Evolutionary conservation across 1,139 yeast genomes (phyloP).

Genomic region (Nakaseomyces delphensis): DNA sequence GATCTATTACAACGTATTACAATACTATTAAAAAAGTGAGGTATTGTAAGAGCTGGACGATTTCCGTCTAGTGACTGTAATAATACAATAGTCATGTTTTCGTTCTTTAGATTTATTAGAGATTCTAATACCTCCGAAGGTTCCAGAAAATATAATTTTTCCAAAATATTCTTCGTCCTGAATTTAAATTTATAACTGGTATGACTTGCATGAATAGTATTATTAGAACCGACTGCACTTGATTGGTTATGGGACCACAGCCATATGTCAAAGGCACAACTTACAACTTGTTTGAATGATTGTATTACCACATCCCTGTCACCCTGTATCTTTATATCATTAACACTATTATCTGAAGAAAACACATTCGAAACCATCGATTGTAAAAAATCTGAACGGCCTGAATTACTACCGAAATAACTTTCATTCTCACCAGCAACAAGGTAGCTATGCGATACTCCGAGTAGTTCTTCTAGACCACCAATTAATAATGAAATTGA

Average conservation of each 20-base stretch:
- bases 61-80: constrained; percentile 76
- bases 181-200: constrained; percentile 63
- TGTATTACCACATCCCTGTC: constrained; percentile 48
- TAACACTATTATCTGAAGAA: constrained; percentile 62
- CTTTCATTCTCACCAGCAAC: constrained; percentile 29
- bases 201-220: constrained; percentile 33
- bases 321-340: constrained; percentile 45
- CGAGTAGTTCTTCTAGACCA: constrained; percentile 60
- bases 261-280: constrained; percentile 59
- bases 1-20: constrained; percentile 37
- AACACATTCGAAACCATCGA: constrained; percentile 63
- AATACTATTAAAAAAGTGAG: constrained; percentile 53
- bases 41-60: constrained; percentile 66
- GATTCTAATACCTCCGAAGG: constrained; percentile 67
- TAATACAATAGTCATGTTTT: constrained; percentile 18
- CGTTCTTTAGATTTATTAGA: constrained; percentile 36
- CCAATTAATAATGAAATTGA: constrained; percentile 44
- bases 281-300: constrained; percentile 55
- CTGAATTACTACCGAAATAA: constrained; percentile 14
- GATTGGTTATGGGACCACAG: constrained; percentile 50
- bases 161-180: constrained; percentile 59
- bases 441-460: constrained; percentile 53
- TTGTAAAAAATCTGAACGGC: constrained; percentile 30
- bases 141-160: constrained; percentile 59
- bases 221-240: constrained; percentile 48